A percentile compares a stretch with the other conserved stretches of the same genome.
phyloP scores from a whole-genome alignment of 352 stramenopile species.

The Pythium monospermum region DNA sequence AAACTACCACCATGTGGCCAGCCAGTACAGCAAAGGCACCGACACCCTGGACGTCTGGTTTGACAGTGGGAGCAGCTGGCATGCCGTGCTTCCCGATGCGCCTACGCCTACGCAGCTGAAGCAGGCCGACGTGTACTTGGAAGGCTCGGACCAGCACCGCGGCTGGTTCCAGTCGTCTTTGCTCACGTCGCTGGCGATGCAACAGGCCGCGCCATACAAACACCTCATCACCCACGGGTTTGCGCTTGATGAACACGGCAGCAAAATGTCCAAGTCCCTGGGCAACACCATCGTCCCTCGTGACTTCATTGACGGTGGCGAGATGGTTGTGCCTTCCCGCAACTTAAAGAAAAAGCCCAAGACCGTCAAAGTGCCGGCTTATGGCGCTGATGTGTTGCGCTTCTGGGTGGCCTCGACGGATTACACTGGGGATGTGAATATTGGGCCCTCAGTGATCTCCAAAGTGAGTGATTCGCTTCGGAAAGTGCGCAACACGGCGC shows the following conservation, averaged over 20 bases:
- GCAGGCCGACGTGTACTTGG: constrained; percentile 95
- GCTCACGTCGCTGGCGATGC: constrained; percentile 89
- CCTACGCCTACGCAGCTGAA: constrained; percentile 53
- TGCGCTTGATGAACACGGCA: constrained; percentile 96
- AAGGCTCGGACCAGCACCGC: constrained; percentile 96
- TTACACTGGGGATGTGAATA: constrained; percentile 94
- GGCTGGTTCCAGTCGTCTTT: constrained; percentile 99
- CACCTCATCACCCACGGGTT: constrained; percentile 98
- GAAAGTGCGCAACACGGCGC: constrained; percentile 95
- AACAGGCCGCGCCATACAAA: constrained; percentile 90
- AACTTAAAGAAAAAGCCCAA: constrained; percentile 52
- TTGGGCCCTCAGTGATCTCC: constrained; percentile 90
- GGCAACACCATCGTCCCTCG: constrained; percentile 95
- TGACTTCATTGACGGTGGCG: constrained; percentile 93
- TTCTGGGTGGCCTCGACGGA: constrained; percentile 98
- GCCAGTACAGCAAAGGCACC: constrained; percentile 92
- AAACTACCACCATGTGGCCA: constrained; percentile 53
- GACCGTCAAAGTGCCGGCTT: constrained; percentile 78
- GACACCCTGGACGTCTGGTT: constrained; percentile 99
- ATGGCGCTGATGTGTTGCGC: constrained; percentile 95
- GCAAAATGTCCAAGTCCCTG: constrained; percentile 99
- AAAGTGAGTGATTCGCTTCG: constrained; percentile 78
- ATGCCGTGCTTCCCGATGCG: constrained; percentile 53
- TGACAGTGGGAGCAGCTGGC: constrained; percentile 90
- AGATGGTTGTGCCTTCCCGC: constrained; percentile 57